These are phyloP conservation scores for Albifimbria verrucaria DNA, from an alignment of 2,329 filamentous ascomycete species.

Conservation along the genomic window DNA sequence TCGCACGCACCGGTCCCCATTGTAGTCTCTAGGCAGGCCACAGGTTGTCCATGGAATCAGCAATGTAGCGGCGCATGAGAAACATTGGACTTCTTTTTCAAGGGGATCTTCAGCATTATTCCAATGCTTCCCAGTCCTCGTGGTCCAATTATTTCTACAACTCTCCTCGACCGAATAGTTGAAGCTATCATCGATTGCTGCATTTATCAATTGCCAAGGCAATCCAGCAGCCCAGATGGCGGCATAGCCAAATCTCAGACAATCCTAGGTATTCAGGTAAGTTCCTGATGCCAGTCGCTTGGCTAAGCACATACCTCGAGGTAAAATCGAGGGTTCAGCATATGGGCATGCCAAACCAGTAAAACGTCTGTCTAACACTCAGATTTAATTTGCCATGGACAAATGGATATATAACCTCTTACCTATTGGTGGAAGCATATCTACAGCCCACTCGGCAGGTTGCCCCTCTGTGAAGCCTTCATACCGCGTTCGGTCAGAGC, in stretches of 20 bases:
- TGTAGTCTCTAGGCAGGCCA: conserved; percentile 13
- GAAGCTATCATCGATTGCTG: conserved; percentile 52
- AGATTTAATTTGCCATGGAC: not conserved
- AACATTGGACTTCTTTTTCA: conserved; percentile 44
- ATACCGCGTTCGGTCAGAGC: conserved; percentile 4
- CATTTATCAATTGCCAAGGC: conserved; percentile 58
- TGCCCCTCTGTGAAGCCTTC: conserved; percentile 5
- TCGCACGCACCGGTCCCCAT: not conserved
- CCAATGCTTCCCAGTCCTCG: conserved; percentile 47
- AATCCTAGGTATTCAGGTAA: conserved; percentile 21
- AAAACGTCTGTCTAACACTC: conserved; percentile 50
- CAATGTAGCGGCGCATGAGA: conserved; percentile 27
- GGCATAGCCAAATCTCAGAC: conserved; percentile 12
- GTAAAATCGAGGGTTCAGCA: conserved; percentile 65
- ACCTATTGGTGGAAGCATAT: conserved; percentile 18
- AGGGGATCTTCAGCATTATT: conserved; percentile 47
- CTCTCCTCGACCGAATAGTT: conserved; percentile 43
- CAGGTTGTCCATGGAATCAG: conserved; percentile 54
- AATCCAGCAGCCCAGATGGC: conserved; percentile 52
- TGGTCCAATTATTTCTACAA: conserved; percentile 41
- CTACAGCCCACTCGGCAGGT: conserved; percentile 12
- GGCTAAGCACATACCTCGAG: conserved; percentile 53
- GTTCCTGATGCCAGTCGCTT: no score
- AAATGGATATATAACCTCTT: not conserved
- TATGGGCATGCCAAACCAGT: conserved; percentile 71